A percentile compares a stretch with the other conserved stretches of the same genome.
These are phyloP conservation scores for Dalechampia spathulata DNA, from an alignment of 441 rosid genomes.

Conservation along the genomic window DNA sequence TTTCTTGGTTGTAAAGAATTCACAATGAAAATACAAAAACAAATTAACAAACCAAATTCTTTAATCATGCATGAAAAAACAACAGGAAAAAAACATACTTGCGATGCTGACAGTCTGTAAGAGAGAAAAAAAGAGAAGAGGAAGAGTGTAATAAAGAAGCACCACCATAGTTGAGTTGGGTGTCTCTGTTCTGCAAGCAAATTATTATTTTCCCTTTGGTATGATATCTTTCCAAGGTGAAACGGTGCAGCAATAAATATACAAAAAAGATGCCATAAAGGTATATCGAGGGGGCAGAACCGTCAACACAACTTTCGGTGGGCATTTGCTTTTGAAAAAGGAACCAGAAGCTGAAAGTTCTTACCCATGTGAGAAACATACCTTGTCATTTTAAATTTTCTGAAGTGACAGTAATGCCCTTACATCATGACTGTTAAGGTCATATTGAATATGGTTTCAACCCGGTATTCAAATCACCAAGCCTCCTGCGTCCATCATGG, in stretches of 20 bases:
- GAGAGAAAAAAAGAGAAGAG: constrained; percentile 23
- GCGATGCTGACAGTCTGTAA: constrained; percentile 16
- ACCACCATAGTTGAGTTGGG: constrained; percentile 27
- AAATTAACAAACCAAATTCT: not conserved
- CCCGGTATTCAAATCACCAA: not conserved
- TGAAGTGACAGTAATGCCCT: not conserved
- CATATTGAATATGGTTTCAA: not conserved
- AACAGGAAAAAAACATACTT: constrained; percentile 24
- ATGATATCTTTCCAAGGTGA: not conserved
- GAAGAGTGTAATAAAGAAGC: constrained; percentile 5
- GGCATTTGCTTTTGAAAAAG: not conserved
- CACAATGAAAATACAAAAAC: not conserved
- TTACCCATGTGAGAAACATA: not conserved
- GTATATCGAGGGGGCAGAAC: constrained; percentile 20
- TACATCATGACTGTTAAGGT: not conserved
- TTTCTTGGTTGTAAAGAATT: not conserved
- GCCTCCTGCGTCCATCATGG: too few species aligned
- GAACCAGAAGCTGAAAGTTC: not conserved
- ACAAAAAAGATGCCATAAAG: not conserved
- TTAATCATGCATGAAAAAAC: not conserved
- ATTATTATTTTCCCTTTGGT: not conserved
- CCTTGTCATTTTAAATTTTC: not conserved
- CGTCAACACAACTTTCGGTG: constrained; percentile 11
- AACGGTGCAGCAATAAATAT: constrained; percentile 12
- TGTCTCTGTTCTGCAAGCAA: constrained; percentile 1